Evolutionary conservation across 2,329 filamentous ascomycete species (phyloP).

Genomic region (Alternaria solani): DNA sequence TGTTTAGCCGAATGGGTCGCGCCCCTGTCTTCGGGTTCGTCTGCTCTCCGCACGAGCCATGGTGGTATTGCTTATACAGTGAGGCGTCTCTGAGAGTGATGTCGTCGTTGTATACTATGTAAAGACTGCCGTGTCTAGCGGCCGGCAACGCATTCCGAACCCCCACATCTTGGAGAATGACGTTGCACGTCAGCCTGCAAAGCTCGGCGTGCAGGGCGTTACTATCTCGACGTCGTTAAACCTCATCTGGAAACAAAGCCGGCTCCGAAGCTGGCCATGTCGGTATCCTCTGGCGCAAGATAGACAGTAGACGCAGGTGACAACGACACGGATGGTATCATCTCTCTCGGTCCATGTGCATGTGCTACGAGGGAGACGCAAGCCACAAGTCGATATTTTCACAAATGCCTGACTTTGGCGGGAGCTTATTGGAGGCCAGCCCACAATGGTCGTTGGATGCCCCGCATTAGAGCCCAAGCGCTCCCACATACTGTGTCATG

Average conservation of each 20-base stretch:
- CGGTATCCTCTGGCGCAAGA: not conserved
- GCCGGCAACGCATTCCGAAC: constrained; percentile 22
- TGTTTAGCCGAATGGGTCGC: constrained; percentile 12
- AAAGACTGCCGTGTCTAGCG: not conserved
- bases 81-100: not conserved
- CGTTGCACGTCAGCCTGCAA: not conserved
- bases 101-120: constrained; percentile 5
- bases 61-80: not conserved
- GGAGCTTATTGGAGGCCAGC: constrained; percentile 18
- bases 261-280: constrained; percentile 12
- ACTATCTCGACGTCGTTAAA: constrained; percentile 14
- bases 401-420: constrained; percentile 4
- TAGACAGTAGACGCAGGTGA: not conserved
- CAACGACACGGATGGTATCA: not conserved
- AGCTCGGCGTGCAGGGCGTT: constrained; percentile 5
- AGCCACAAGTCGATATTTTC: constrained; percentile 22
- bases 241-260: constrained; percentile 43
- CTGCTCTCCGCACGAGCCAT: not conserved
- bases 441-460: constrained; percentile 10
- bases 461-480: constrained; percentile 22
- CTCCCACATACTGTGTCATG: constrained; percentile 5
- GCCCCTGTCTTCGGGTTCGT: not conserved
- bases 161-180: constrained; percentile 3
- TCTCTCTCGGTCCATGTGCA: constrained; percentile 10
- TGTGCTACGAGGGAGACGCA: constrained; percentile 21